Percentiles rank a stretch among this genome's conserved stretches.
phyloP scores from a whole-genome alignment of 805 yeast genomes.

The Starmera dryadoides region DNA sequence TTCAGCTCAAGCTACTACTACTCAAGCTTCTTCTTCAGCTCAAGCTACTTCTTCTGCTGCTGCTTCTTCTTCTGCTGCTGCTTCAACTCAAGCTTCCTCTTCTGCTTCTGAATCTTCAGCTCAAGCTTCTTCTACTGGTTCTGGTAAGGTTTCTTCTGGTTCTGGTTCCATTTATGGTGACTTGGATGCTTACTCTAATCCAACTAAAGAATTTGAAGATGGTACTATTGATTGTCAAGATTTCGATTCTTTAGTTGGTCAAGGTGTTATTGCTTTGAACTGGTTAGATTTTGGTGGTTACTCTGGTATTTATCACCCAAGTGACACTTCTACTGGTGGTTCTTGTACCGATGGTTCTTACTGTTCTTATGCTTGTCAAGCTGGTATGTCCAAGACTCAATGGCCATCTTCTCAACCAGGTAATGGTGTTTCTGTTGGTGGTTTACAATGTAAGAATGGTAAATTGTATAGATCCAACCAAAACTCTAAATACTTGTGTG shows the following conservation, averaged over 20 bases:
- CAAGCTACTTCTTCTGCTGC: conserved; percentile 15
- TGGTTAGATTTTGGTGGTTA: conserved; percentile 76
- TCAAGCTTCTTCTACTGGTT: conserved; percentile 18
- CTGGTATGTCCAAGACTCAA: conserved; percentile 99
- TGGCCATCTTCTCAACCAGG: conserved; percentile 90
- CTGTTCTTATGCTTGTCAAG: conserved; percentile 97
- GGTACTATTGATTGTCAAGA: conserved; percentile 60
- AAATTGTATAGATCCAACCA: conserved; percentile 77
- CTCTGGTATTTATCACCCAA: conserved; percentile 56
- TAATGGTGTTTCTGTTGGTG: conserved; percentile 90
- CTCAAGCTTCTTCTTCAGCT: conserved; percentile 17
- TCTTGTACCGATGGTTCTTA: conserved; percentile 82
- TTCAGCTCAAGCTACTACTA: conserved; percentile 12
- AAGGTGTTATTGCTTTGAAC: conserved; percentile 75
- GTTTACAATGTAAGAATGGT: conserved; percentile 80
- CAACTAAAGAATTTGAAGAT: conserved; percentile 56
- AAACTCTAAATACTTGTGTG: conserved; percentile 65
- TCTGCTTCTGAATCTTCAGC: conserved; percentile 9
- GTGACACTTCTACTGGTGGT: conserved; percentile 52
- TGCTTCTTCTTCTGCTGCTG: conserved; percentile 15
- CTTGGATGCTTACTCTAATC: conserved; percentile 46
- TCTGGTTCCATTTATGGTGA: conserved; percentile 43
- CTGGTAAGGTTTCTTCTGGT: conserved; percentile 24
- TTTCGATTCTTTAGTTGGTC: conserved; percentile 59
- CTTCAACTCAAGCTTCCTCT: conserved; percentile 11